These are phyloP conservation scores for Bipolaris sorokiniana DNA, from an alignment of 2,329 filamentous ascomycete species.

Conservation along the genomic window DNA sequence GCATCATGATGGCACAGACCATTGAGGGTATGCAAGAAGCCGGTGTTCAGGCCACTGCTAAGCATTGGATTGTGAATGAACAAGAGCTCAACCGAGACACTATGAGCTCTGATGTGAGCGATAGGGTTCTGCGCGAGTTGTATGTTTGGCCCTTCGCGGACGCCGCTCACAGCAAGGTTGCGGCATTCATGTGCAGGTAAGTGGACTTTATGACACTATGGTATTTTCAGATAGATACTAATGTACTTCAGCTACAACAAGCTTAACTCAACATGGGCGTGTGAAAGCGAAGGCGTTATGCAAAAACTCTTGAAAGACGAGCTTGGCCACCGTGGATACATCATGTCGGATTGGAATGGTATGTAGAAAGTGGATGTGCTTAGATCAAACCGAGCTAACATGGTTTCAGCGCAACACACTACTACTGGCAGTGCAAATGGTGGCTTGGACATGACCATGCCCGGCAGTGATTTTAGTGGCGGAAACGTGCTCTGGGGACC, in stretches of 20 bases:
- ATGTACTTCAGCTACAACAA: slow-evolving; percentile 39
- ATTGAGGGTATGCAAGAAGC: slow-evolving; percentile 54
- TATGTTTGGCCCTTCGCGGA: slow-evolving; percentile 82
- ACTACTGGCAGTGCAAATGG: slow-evolving; percentile 52
- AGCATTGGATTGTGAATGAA: slow-evolving; percentile 67
- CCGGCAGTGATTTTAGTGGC: slow-evolving; percentile 46
- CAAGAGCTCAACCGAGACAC: slow-evolving; percentile 63
- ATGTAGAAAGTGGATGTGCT: not conserved
- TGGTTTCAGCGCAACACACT: slow-evolving; percentile 51
- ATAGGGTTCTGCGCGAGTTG: slow-evolving; percentile 75
- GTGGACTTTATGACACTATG: not conserved
- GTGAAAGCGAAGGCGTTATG: slow-evolving; percentile 56
- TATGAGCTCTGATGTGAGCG: slow-evolving; percentile 66
- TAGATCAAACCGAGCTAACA: not conserved
- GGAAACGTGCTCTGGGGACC: slow-evolving; percentile 63
- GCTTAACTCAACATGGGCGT: slow-evolving; percentile 59
- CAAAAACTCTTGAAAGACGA: slow-evolving; percentile 61
- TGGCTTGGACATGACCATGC: slow-evolving; percentile 65
- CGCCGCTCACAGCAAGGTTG: slow-evolving; percentile 69
- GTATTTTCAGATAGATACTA: not conserved
- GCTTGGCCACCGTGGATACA: slow-evolving; percentile 56
- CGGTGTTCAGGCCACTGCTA: slow-evolving; percentile 52
- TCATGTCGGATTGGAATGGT: slow-evolving; percentile 55
- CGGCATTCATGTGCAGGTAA: slow-evolving; percentile 54
- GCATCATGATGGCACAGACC: slow-evolving; percentile 52